Evolutionary conservation across 345 rosid species (phyloP).

Genomic region (Eucalyptus tenuipes): DNA sequence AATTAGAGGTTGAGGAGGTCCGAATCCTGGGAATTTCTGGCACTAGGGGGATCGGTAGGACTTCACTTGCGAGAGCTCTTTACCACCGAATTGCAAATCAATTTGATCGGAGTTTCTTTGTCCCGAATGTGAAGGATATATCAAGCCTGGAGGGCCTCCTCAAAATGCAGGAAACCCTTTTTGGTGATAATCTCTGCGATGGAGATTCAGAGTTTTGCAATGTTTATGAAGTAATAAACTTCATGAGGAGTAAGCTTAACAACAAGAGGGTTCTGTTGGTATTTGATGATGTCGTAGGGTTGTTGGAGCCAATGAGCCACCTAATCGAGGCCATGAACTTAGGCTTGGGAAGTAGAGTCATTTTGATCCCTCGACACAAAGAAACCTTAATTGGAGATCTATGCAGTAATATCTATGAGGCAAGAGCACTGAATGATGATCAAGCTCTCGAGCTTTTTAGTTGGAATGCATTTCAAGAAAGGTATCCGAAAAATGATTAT

Average conservation of each 20-base stretch:
- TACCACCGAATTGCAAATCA: not conserved
- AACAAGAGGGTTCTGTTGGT: not conserved
- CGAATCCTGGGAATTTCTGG: not conserved
- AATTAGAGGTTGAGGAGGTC: not conserved
- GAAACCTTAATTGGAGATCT: not conserved
- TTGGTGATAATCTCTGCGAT: not conserved
- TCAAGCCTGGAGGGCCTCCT: not conserved
- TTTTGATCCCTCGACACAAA: not conserved
- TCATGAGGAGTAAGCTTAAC: not conserved
- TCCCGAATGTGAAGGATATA: not conserved
- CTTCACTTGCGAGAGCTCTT: not conserved
- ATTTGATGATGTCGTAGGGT: not conserved
- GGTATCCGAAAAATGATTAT: not conserved
- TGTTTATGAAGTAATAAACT: not conserved
- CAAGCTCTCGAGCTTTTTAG: not conserved
- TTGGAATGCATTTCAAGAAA: not conserved
- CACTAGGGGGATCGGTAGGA: not conserved
- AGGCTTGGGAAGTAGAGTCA: not conserved
- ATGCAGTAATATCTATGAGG: not conserved
- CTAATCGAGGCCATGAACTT: not conserved
- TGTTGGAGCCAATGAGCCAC: not conserved
- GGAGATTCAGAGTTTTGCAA: not conserved
- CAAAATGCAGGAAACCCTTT: not conserved
- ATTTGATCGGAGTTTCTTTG: not conserved
- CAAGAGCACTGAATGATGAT: not conserved